phyloP scores from a whole-genome alignment of 2,329 filamentous ascomycete species.

The Scedosporium boydii region DNA sequence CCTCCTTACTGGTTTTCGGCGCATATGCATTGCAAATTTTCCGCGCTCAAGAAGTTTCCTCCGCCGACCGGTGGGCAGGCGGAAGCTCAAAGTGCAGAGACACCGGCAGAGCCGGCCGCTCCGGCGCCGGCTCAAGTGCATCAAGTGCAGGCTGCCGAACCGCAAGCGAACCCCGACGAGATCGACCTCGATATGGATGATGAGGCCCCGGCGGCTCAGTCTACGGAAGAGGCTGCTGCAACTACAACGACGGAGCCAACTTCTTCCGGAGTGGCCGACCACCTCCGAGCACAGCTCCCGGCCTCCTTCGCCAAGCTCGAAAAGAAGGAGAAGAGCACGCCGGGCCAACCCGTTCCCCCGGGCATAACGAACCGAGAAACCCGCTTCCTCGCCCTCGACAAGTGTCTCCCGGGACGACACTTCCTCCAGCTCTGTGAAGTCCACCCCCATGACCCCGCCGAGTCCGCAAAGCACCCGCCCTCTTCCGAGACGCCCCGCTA shows the following conservation, averaged over 20 bases:
- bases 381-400: constrained; percentile 83
- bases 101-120: not conserved
- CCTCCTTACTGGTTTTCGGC: constrained; percentile 89
- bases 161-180: constrained; percentile 51
- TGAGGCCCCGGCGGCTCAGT: constrained; percentile 13
- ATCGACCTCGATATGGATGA: constrained; percentile 56
- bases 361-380: constrained; percentile 72
- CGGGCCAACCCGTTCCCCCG: constrained; percentile 56
- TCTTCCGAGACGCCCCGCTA: constrained; percentile 30
- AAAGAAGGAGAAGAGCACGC: constrained; percentile 25
- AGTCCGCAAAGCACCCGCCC: constrained; percentile 13
- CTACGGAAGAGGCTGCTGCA: constrained; percentile 11
- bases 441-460: constrained; percentile 30
- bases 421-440: constrained; percentile 75
- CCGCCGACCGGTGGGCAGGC: constrained; percentile 9
- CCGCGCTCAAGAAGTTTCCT: constrained; percentile 55
- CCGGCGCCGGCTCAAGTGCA: not conserved
- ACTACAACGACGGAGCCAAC: not conserved
- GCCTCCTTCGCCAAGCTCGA: constrained; percentile 53
- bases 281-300: constrained; percentile 64
- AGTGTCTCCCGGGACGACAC: constrained; percentile 69
- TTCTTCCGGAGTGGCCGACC: constrained; percentile 39
- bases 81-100: not conserved
- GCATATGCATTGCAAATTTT: constrained; percentile 83
- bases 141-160: not conserved